A percentile compares a stretch with the other conserved stretches of the same genome.
Evolutionary conservation across 2,329 filamentous ascomycete genomes (phyloP).

Genomic region (Scedosporium apiospermum): DNA sequence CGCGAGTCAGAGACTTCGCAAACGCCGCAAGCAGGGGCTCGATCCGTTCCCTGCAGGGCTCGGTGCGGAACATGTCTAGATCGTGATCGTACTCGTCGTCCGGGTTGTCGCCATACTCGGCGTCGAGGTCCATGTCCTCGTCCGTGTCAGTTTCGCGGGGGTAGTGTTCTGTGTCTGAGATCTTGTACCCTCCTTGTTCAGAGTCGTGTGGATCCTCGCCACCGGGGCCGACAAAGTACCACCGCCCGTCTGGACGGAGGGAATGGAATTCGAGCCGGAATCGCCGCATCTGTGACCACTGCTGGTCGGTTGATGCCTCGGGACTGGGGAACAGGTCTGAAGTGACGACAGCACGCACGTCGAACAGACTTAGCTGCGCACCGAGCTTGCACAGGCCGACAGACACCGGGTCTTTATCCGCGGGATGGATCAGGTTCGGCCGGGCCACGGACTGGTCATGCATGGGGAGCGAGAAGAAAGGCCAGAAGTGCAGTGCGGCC

Average conservation of each 20-base stretch:
- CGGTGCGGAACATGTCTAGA: conserved; percentile 14
- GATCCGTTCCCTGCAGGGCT: conserved; percentile 11
- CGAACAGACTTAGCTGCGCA: conserved; percentile 11
- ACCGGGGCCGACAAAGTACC: conserved; percentile 15
- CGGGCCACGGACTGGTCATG: conserved; percentile 9
- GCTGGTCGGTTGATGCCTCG: conserved; percentile 6
- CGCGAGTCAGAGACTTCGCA: conserved; percentile 6
- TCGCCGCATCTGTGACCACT: conserved; percentile 13
- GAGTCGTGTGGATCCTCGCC: conserved; percentile 13
- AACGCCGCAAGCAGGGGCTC: conserved; percentile 16
- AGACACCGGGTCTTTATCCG: conserved; percentile 13
- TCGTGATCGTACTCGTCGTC: conserved; percentile 6
- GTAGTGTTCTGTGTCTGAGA: conserved; percentile 13
- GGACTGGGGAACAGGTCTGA: conserved; percentile 9
- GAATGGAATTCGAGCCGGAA: conserved; percentile 8
- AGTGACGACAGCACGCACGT: conserved; percentile 14
- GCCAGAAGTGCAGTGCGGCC: conserved; percentile 12
- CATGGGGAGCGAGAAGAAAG: background rate
- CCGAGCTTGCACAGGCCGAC: conserved; percentile 13
- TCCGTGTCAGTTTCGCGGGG: conserved; percentile 10
- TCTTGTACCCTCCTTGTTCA: conserved; percentile 9
- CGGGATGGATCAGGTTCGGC: conserved; percentile 13
- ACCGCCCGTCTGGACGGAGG: no score
- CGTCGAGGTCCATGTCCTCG: conserved; percentile 10
- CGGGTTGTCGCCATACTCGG: conserved; percentile 8